Conservation (phyloP, 164 flowering plant species). For the Liquidambar formosana region DNA sequence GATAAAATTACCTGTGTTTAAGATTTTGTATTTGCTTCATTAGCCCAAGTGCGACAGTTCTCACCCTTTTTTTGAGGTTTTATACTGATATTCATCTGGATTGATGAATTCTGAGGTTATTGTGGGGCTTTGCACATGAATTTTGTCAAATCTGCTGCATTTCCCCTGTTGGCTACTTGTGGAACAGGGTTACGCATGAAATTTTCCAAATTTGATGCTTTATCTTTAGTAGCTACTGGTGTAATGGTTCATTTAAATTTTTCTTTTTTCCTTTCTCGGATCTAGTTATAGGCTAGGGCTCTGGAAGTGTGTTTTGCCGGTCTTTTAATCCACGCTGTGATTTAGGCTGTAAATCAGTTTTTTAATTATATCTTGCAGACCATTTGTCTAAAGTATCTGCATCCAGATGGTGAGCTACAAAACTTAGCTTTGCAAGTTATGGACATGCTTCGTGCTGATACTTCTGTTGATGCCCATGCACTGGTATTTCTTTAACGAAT, state of each 20-base stretch:
- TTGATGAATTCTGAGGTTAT: not conserved
- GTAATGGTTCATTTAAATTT: not conserved
- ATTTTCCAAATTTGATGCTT: not conserved
- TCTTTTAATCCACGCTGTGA: not conserved
- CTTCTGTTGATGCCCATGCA: constrained; percentile 78
- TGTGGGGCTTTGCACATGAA: not conserved
- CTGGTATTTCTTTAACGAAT: constrained; percentile 49
- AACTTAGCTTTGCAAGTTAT: constrained; percentile 62
- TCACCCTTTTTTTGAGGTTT: not conserved
- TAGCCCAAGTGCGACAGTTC: not conserved
- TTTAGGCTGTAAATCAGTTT: not conserved
- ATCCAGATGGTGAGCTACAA: constrained; percentile 82
- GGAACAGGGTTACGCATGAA: not conserved
- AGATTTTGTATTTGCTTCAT: not conserved
- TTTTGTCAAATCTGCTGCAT: too few species aligned
- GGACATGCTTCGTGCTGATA: constrained; percentile 74
- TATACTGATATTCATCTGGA: not conserved
- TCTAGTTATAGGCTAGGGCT: not conserved
- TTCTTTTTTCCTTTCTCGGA: not conserved
- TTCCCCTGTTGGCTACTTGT: too few species aligned
- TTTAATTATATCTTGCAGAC: constrained; percentile 48
- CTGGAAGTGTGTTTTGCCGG: not conserved
- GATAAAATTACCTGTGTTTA: not conserved
- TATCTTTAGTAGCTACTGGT: not conserved
- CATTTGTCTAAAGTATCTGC: constrained; percentile 62